Evolutionary conservation across 495 filamentous ascomycete genomes (phyloP).

Genomic region (Recurvomyces mirabilis): DNA sequence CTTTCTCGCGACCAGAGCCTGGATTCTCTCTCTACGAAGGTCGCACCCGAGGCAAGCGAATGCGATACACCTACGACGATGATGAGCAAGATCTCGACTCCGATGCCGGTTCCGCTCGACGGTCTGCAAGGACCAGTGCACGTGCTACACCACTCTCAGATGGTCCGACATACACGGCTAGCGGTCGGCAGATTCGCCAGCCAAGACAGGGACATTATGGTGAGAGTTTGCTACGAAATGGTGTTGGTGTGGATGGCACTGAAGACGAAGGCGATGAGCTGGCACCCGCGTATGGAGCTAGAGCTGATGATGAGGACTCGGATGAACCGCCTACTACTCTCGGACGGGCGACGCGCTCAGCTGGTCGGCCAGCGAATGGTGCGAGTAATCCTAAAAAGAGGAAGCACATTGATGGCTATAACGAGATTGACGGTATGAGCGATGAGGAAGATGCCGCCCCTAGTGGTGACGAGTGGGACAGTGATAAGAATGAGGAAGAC

Average conservation of each 20-base stretch:
- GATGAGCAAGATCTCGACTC: constrained; percentile 36
- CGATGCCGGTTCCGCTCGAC: constrained; percentile 53
- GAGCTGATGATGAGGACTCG: constrained; percentile 22
- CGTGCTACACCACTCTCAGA: constrained; percentile 51
- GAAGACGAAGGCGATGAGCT: neutral
- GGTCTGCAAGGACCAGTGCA: constrained; percentile 57
- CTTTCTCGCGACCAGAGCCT: constrained; percentile 77
- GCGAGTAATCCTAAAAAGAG: constrained; percentile 23
- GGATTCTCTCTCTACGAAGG: constrained; percentile 93
- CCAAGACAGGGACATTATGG: constrained; percentile 69
- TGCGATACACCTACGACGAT: constrained; percentile 91
- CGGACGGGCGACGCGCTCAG: constrained; percentile 25
- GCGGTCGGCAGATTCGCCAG: constrained; percentile 73
- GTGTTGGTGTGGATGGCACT: constrained; percentile 29
- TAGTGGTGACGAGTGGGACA: constrained; percentile 52
- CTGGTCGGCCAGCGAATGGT: constrained; percentile 31
- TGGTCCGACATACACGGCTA: constrained; percentile 78
- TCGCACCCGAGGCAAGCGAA: constrained; percentile 85
- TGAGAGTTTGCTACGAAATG: constrained; percentile 46
- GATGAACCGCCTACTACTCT: constrained; percentile 21
- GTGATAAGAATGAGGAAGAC: constrained; percentile 58
- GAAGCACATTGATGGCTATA: constrained; percentile 38
- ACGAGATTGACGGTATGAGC: constrained; percentile 51
- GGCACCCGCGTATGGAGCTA: neutral
- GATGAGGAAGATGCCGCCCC: constrained; percentile 49